Percentiles rank a stretch among this genome's conserved stretches.
Conservation (phyloP, 352 stramenopile genomes). For the Saprolegnia diclina region DNA sequence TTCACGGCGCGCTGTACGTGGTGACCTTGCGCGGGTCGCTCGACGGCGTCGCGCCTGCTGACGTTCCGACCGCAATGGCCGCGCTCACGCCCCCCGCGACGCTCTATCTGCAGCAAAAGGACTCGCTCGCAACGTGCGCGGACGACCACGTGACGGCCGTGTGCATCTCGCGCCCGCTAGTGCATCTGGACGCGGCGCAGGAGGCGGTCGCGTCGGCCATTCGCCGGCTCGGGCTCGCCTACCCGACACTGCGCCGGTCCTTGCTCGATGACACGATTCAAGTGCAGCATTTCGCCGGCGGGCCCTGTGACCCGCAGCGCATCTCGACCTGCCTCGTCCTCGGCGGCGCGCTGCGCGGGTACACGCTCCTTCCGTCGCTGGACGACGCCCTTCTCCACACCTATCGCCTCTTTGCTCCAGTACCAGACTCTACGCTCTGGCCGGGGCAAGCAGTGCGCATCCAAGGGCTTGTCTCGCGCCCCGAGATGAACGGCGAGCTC, state of each 20-base stretch:
- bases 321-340: slow-evolving; percentile 29
- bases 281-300: slow-evolving; percentile 29
- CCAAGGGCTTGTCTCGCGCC: not conserved
- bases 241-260: not conserved
- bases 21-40: slow-evolving; percentile 16
- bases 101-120: slow-evolving; percentile 7
- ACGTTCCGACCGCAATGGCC: slow-evolving; percentile 6
- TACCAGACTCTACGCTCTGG: not conserved
- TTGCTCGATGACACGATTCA: slow-evolving; percentile 4
- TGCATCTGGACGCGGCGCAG: not conserved
- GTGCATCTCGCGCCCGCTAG: slow-evolving; percentile 32
- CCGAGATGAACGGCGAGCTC: slow-evolving; percentile 26
- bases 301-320: slow-evolving; percentile 28
- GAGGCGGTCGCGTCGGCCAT: not conserved
- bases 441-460: slow-evolving; percentile 20
- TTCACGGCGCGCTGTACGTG: slow-evolving; percentile 6
- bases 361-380: slow-evolving; percentile 21
- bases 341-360: slow-evolving; percentile 27
- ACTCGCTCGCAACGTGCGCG: slow-evolving; percentile 3
- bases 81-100: slow-evolving; percentile 21
- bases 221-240: not conserved
- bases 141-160: slow-evolving; percentile 35
- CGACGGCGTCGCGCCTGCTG: not conserved
- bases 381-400: slow-evolving; percentile 24
- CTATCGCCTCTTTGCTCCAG: slow-evolving; percentile 12